Percentiles rank a stretch among this genome's conserved stretches.
Evolutionary conservation across 257 asterid species (phyloP).

Genomic region (Nicotiana tomentosiformis): DNA sequence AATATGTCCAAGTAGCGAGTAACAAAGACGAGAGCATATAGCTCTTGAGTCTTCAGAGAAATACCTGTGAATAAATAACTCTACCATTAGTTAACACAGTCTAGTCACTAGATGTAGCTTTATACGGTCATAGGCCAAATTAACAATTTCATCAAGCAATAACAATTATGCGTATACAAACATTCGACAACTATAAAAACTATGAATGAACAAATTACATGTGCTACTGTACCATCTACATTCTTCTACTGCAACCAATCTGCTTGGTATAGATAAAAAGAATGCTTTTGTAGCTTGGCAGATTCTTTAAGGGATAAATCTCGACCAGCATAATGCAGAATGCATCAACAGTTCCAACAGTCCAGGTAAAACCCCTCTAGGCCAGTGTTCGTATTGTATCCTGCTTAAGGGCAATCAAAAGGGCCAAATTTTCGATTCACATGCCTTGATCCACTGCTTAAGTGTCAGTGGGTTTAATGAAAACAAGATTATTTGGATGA

Average conservation of each 20-base stretch:
- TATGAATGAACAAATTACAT: neutral
- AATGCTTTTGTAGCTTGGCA: neutral
- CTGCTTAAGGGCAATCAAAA: neutral
- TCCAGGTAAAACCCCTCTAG: neutral
- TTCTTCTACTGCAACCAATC: neutral
- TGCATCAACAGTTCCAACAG: neutral
- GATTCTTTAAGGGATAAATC: neutral
- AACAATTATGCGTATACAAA: neutral
- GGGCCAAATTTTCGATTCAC: neutral
- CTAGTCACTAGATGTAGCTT: neutral
- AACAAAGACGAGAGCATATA: slow-evolving; percentile 71
- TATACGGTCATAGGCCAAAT: neutral
- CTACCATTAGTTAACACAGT: slow-evolving; percentile 12
- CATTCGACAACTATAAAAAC: neutral
- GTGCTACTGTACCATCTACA: neutral
- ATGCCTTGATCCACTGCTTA: neutral
- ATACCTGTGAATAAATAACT: slow-evolving; percentile 42
- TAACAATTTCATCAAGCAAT: neutral
- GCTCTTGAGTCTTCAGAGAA: slow-evolving; percentile 86
- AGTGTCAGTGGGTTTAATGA: neutral
- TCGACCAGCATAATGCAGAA: neutral
- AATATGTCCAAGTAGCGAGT: slow-evolving; percentile 84
- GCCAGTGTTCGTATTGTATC: neutral
- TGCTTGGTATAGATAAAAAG: neutral
- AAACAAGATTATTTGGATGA: neutral